Base-by-base conservation (phyloP, 1,139 yeast species). In the Geotrichum siamense region DNA sequence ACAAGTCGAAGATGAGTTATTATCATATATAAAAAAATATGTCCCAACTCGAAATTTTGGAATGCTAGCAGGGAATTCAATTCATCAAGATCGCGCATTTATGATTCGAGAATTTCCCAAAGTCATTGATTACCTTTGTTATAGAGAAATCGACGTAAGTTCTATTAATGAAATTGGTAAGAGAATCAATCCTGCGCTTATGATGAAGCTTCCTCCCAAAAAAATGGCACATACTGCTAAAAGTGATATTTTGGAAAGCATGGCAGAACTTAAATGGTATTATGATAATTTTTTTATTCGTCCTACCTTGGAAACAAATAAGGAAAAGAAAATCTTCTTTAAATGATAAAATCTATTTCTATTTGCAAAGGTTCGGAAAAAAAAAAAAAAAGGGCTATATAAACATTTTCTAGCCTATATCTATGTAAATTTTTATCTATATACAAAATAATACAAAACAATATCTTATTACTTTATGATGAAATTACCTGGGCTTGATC, bases 61-160 rank as follows among this genome's bases (percentile, higher is more conserved):
- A 1, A 64, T 91, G 0, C 65, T 93, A 49, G 95, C 95, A 0
- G 99, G 99, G 1, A 91, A 89, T 57, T 75, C 94, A 0, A 78
- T 93, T 21, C 96, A 93, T 61, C 82, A 86, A 79, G 99, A 93
- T 62, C 75, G 87, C 49, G 71, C 82, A 47, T 93, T 91, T 64
- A 75, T 93, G 82, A 68, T 78, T 60, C 72, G 76, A 41, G 96
- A 91, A 56, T 79, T 91, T 65, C 97, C 97, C 1, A 61, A 70
- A 39, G 79, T 86, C 5, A 49, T 56, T 9, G 61, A 62, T 19
- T 79, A 76, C 57, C 68, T 91, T 52, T 89, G 81, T 59, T 91
- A 93, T 61, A 72, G 99, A 42, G 71, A 89, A 42, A 74, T 93
- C 31, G 99, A 93, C 57, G 98, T 91, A 16, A 81, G 94, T 6